Evolutionary conservation across 768 basidiomycete species (phyloP), one percentile per base, ranked within the genome.

Genomic region (Termitomyces bulborhizus): DNA sequence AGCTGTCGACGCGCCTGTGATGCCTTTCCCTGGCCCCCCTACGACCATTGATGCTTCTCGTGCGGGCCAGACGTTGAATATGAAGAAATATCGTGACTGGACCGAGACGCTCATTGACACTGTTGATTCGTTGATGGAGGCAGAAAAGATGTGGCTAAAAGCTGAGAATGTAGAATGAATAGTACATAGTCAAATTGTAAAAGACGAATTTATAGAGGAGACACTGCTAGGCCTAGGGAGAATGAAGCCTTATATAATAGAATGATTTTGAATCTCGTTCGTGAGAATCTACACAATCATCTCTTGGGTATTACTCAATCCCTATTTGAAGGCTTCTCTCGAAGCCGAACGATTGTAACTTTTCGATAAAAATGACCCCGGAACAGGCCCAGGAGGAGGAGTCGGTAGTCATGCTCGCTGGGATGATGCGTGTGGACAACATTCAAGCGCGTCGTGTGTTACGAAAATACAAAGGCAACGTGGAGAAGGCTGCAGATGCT

Each of bases 381-480:
- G 67, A 68, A 36, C 65, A 69, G 29, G 57, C 59, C 39, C 32
- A 57, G 12, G 73, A 75, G 53, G 61, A 60, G 26, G 69, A 66
- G 26, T 69, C 71, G 24, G 68, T 68, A 11, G 66, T 69, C 44
- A 57, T 72, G 32, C 60, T 76, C 4, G 67, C 68, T 2, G 64
- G 60, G 6, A 66, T 75, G 63, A 70, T 71, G 66, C 64, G 62
- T 41, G 72, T 68, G 36, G 64, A 62, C 57, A 64, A 73, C 49
- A 76, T 78, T 32, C 70, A 79, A 18, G 81, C 76, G 6, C 77
- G 77, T 29, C 72, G 76, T n/a, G 74, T 87, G 21, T 71, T 86
- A 53, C 72, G 80, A 52, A 84, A 84, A 65, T 76, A 81, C 65
- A 77, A 78, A 39, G 82, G 85, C 24, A 73, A 88, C 57, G 69